Conservation (phyloP, 768 basidiomycete genomes). For the Kwoniella shandongensis region DNA sequence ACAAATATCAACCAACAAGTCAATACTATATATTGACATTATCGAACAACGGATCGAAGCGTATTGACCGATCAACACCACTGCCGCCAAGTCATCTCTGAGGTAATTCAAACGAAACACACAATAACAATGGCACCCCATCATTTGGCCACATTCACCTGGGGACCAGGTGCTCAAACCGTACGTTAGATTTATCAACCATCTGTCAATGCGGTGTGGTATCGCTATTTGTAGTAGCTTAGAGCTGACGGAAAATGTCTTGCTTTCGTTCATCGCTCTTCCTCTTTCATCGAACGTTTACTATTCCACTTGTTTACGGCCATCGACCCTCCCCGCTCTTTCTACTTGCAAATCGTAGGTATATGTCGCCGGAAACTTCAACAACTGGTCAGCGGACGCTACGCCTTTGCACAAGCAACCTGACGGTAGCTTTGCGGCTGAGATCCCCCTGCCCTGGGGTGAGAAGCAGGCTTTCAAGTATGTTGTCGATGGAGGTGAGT, state of each 20-base stretch:
- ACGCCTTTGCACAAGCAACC: constrained; percentile 43
- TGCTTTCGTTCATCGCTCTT: background rate
- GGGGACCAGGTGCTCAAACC: constrained; percentile 43
- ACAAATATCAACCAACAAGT: background rate
- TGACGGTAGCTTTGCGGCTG: constrained; percentile 41
- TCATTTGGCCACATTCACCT: constrained; percentile 41
- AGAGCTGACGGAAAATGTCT: no score
- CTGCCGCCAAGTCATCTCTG: background rate
- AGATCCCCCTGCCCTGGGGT: constrained; percentile 46
- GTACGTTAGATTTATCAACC: constrained; percentile 20
- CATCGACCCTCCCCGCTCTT: constrained; percentile 6
- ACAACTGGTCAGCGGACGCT: constrained; percentile 48
- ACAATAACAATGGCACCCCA: background rate
- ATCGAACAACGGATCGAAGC: no score
- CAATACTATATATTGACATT: background rate
- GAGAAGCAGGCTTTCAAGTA: constrained; percentile 54
- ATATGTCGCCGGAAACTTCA: constrained; percentile 50
- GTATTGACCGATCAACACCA: constrained; percentile 6
- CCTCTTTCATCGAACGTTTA: background rate
- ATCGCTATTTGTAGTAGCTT: no score
- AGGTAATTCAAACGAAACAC: background rate
- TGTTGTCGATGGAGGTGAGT: constrained; percentile 52
- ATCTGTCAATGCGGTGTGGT: no score
- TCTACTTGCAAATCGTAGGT: no score
- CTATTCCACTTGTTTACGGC: constrained; percentile 4